Conservation (phyloP, 495 filamentous ascomycete genomes). For the Tetracladium marchalianum region DNA sequence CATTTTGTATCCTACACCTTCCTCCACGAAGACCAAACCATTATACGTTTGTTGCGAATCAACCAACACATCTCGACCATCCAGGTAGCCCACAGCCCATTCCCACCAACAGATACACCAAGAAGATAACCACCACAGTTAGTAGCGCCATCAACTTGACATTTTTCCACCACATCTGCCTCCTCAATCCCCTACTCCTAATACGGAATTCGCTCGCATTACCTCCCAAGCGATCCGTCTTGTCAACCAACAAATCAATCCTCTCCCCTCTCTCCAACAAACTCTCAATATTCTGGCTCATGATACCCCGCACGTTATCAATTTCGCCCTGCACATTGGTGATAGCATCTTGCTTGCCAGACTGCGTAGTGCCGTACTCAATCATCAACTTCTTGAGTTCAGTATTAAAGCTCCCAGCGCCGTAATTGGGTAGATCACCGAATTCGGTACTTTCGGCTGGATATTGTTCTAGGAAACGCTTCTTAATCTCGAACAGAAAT, state of each 20-base stretch:
- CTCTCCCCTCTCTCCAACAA: constrained; percentile 89
- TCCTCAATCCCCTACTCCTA: constrained; percentile 71
- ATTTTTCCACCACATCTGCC: constrained; percentile 99
- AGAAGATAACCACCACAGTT: constrained; percentile 69
- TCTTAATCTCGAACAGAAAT: constrained; percentile 84
- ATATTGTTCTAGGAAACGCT: constrained; percentile 72
- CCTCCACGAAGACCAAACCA: not conserved
- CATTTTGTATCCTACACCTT: not conserved
- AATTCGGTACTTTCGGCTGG: constrained; percentile 61
- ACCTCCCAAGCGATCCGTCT: constrained; percentile 84
- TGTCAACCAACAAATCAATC: constrained; percentile 92
- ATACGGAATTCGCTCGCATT: constrained; percentile 83
- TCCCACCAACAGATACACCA: constrained; percentile 70
- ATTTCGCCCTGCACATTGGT: constrained; percentile 78
- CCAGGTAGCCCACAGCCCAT: constrained; percentile 65
- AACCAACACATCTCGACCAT: constrained; percentile 40
- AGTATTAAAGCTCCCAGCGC: constrained; percentile 75
- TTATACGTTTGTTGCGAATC: constrained; percentile 4
- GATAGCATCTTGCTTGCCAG: constrained; percentile 72
- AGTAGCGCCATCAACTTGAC: constrained; percentile 84
- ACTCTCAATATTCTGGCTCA: constrained; percentile 98
- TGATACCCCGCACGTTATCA: constrained; percentile 86
- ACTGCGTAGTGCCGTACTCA: constrained; percentile 69
- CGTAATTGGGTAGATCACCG: constrained; percentile 72
- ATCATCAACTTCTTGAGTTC: constrained; percentile 71